phyloP scores from a whole-genome alignment of 208 protist genomes.

The Phytomonas serpens region DNA sequence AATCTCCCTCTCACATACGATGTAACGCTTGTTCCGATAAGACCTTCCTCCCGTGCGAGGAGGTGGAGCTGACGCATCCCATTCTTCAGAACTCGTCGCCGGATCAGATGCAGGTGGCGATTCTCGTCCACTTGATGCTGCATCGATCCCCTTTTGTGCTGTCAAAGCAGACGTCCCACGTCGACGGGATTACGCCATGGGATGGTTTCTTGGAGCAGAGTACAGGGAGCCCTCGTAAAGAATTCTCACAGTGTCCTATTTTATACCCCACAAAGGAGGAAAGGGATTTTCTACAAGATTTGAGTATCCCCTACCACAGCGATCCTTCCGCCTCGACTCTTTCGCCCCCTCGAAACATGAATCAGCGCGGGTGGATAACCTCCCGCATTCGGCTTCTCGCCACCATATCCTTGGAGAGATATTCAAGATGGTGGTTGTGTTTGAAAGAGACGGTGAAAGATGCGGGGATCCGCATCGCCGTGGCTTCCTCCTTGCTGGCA shows the following conservation, averaged over 20 bases:
- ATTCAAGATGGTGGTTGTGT: not conserved
- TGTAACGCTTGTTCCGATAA: not conserved
- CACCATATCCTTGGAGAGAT: not conserved
- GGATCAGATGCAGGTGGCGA: not conserved
- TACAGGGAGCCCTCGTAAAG: not conserved
- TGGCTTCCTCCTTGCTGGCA: not conserved
- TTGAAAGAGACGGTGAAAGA: not conserved
- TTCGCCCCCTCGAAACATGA: not conserved
- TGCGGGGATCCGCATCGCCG: not conserved
- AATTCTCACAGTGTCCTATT: not conserved
- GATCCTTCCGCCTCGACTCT: not conserved
- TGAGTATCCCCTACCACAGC: not conserved
- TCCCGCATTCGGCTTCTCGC: not conserved
- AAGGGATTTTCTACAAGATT: not conserved
- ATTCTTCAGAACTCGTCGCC: not conserved
- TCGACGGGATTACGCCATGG: not conserved
- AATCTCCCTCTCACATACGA: too few relatives aligned
- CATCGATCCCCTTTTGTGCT: not conserved
- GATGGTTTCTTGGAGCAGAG: not conserved
- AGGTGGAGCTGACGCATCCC: not conserved
- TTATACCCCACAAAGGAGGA: not conserved
- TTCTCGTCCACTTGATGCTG: not conserved
- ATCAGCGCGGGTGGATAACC: not conserved
- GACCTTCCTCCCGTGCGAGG: not conserved
- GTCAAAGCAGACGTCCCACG: not conserved